These are phyloP conservation scores for Rhodotorula sp. DNA, from an alignment of 1,284 basidiomycete species.

Conservation along the genomic window DNA sequence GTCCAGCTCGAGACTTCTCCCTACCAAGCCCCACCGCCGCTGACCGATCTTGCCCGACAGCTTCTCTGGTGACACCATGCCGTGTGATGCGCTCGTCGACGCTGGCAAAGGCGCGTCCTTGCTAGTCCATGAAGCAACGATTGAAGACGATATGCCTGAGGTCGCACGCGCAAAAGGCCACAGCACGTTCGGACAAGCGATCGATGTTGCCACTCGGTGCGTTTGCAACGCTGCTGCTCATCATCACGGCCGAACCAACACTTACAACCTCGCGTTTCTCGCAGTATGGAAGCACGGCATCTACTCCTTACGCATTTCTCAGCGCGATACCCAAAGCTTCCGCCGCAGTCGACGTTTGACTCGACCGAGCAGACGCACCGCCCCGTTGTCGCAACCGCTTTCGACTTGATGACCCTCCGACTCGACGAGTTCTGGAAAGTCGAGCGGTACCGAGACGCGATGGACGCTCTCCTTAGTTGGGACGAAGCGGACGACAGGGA, in stretches of 20 bases:
- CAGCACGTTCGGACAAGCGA: conserved; percentile 83
- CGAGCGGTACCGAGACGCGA: conserved; percentile 65
- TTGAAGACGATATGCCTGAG: conserved; percentile 67
- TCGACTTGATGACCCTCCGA: conserved; percentile 72
- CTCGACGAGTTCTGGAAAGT: conserved; percentile 80
- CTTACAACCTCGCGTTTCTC: not conserved
- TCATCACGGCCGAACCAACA: not conserved
- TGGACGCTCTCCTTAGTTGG: conserved; percentile 65
- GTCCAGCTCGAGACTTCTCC: conserved; percentile 44
- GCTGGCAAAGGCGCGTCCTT: conserved; percentile 71
- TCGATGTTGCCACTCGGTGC: conserved; percentile 68
- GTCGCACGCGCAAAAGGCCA: conserved; percentile 77
- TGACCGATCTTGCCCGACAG: conserved; percentile 42
- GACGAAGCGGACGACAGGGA: conserved; percentile 54
- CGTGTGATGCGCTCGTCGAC: conserved; percentile 64
- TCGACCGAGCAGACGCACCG: conserved; percentile 11
- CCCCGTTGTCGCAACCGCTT: conserved; percentile 66
- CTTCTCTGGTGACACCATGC: conserved; percentile 83
- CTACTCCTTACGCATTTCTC: conserved; percentile 92
- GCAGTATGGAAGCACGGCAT: conserved; percentile 76
- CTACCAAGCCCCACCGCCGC: not conserved
- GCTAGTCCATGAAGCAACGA: conserved; percentile 90
- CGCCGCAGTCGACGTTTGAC: conserved; percentile 46
- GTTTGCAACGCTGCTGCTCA: conserved; percentile 34
- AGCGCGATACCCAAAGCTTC: conserved; percentile 85